phyloP scores from a whole-genome alignment of 441 rosid species.

The Erodium chrysanthum region DNA sequence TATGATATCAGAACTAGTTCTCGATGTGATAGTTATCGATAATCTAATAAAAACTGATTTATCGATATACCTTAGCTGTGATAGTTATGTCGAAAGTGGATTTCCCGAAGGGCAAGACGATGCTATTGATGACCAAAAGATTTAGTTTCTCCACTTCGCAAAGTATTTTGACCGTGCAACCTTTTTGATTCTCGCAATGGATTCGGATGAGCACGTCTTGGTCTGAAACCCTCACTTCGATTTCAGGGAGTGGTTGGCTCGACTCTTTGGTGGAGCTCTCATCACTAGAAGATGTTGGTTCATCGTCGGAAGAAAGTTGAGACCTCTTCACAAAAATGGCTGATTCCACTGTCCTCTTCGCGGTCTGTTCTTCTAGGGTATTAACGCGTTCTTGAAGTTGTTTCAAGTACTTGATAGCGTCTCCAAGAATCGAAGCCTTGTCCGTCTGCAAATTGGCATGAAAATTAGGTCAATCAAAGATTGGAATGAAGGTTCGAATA shows the following conservation, averaged over 20 bases:
- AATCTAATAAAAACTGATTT: too few species aligned
- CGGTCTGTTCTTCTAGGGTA: slow-evolving; percentile 43
- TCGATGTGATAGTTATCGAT: too few species aligned
- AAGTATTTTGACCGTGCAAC: slow-evolving; percentile 31
- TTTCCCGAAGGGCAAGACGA: slow-evolving; percentile 46
- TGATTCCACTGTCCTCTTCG: slow-evolving; percentile 39
- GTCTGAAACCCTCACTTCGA: slow-evolving; percentile 50
- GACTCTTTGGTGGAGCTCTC: slow-evolving; percentile 22
- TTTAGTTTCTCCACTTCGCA: slow-evolving; percentile 40
- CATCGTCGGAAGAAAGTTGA: slow-evolving; percentile 31
- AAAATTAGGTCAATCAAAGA: neutral
- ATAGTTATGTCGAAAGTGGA: slow-evolving; percentile 19
- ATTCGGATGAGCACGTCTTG: slow-evolving; percentile 48
- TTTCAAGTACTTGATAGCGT: slow-evolving; percentile 59
- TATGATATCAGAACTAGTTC: too few species aligned
- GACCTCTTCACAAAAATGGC: slow-evolving; percentile 46
- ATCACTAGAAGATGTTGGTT: slow-evolving; percentile 26
- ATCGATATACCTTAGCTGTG: too few species aligned
- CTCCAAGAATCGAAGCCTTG: slow-evolving; percentile 72
- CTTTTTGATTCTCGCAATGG: slow-evolving; percentile 45
- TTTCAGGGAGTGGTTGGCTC: slow-evolving; percentile 38
- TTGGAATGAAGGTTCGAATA: too few species aligned
- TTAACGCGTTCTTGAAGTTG: slow-evolving; percentile 56
- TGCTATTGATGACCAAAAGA: slow-evolving; percentile 35
- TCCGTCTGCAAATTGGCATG: slow-evolving; percentile 37